Evolutionary conservation across 305 asterid genomes (phyloP).

Genomic region (Petunia hybrid): DNA sequence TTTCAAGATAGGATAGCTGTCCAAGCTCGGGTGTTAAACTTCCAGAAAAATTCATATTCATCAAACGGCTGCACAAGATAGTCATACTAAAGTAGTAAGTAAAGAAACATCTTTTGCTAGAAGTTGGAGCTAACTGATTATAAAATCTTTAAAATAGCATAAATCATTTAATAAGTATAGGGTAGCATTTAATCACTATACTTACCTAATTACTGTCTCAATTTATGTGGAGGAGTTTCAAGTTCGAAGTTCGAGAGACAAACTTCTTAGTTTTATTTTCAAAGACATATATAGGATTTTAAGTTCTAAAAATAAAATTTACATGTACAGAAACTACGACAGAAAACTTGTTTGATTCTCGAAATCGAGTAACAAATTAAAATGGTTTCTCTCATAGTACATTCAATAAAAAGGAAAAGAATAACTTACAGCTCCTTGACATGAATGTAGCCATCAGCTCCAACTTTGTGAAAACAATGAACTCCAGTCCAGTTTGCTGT

Average conservation of each 20-base stretch:
- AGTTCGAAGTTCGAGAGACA: too few relatives aligned
- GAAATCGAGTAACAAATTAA: neutral
- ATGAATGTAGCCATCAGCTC: constrained; percentile 47
- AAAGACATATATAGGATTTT: too few relatives aligned
- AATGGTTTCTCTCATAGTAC: neutral
- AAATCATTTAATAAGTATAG: too few relatives aligned
- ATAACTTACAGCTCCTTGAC: constrained; percentile 50
- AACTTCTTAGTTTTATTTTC: too few relatives aligned
- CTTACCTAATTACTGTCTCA: too few relatives aligned
- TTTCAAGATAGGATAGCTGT: constrained; percentile 49
- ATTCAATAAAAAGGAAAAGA: neutral
- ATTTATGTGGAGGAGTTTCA: too few relatives aligned
- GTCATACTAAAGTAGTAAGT: constrained; percentile 18
- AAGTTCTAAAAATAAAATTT: too few relatives aligned
- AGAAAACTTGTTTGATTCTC: too few relatives aligned
- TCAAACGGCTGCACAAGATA: constrained; percentile 48
- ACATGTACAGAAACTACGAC: too few relatives aligned
- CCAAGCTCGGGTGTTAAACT: constrained; percentile 56
- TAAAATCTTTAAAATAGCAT: neutral
- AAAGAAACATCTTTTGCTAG: constrained; percentile 14
- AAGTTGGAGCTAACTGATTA: neutral
- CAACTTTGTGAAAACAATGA: constrained; percentile 38
- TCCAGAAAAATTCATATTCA: constrained; percentile 56
- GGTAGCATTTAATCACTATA: too few relatives aligned
- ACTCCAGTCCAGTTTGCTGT: constrained; percentile 57